Evolutionary conservation across 352 stramenopile species (phyloP), one percentile per base, ranked within the genome.

Genomic region (Globisporangium barbulae): DNA sequence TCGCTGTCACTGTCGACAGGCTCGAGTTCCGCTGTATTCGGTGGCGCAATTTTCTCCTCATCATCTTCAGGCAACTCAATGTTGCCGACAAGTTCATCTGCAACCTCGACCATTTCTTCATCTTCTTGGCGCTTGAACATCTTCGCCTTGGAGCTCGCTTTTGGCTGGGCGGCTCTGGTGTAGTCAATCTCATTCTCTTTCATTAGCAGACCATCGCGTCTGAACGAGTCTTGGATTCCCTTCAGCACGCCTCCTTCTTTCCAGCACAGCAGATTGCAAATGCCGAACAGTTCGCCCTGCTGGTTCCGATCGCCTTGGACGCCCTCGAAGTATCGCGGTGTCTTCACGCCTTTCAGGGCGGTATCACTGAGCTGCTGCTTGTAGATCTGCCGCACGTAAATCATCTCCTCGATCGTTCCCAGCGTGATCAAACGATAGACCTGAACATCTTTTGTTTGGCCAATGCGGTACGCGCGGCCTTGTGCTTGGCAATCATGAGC

Each of bases 351-450:
- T 61, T 92, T 90, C 17, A 94, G 70, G 8, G 83, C 92, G 44
- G 81, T 90, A 59, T 94, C 84, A 31, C 81, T 89, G 3, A 94
- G 75, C 60, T 94, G 83, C 48, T 94, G 85, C 67, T 94, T 93
- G 74, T 94, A 94, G 60, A 94, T 91, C 61, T 96, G 87, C 0
- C 84, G 78, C 35, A 89, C 79, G 50, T 95, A 96, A 19, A 96
- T 94, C 81, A 93, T 95, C 62, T 97, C 87, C 65, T 96, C 89
- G 31, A 96, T 93, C 53, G 83, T 94, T 5, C 83, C 83, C 10
- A 92, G 64, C 33, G 84, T 94, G 63, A 96, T 91, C 28, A 96
- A 61, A 12, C 89, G 73, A 63, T 94, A 96, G 22, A 94, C 83
- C 49, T 94, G 73, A 0, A 96, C 89, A 61, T 95, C 79, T 45